These are phyloP conservation scores for Protomyces inundatus DNA, from an alignment of 1,139 yeast species.

Conservation along the genomic window DNA sequence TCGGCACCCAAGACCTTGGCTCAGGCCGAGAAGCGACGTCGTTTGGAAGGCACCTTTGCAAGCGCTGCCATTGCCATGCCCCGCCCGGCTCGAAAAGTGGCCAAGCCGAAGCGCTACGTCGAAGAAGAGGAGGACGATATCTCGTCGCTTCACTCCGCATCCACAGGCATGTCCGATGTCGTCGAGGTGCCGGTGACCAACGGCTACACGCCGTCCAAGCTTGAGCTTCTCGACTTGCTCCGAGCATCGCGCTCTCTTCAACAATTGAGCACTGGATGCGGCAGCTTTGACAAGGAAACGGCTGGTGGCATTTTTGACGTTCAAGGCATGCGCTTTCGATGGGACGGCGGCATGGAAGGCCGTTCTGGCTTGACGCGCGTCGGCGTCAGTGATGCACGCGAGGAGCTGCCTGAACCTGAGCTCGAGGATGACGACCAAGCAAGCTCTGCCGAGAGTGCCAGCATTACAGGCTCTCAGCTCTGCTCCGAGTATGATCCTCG, in stretches of 20 bases:
- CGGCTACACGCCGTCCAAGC: constrained; percentile 2
- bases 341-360: background rate
- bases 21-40: background rate
- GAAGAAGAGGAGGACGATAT: background rate
- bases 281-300: background rate
- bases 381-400: background rate
- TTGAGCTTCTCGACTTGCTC: constrained; percentile 14
- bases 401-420: background rate
- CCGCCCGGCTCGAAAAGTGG: background rate
- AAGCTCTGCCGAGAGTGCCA: background rate
- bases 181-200: background rate
- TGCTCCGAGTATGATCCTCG: background rate
- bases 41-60: background rate
- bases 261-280: background rate
- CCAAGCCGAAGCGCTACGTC: background rate
- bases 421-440: background rate
- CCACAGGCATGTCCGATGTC: background rate
- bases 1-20: background rate
- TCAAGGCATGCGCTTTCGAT: background rate
- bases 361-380: background rate
- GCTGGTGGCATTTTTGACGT: background rate
- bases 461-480: background rate
- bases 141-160: background rate
- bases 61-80: background rate
- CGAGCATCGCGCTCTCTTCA: constrained; percentile 23